phyloP scores from a whole-genome alignment of 176 grass and related monocot genomes.

The Musa troglodytarum region DNA sequence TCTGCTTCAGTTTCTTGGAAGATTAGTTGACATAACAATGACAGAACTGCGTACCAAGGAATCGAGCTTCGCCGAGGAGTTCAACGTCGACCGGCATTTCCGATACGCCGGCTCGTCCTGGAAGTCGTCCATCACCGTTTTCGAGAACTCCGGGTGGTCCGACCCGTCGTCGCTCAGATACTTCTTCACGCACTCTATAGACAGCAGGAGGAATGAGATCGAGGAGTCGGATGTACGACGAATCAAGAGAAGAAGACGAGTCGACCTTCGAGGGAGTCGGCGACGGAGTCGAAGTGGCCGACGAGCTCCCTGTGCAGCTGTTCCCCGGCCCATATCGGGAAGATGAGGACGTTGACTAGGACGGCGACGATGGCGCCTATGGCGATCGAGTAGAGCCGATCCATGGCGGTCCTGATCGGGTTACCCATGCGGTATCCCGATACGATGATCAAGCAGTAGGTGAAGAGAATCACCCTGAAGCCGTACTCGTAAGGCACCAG shows the following conservation, averaged over 20 bases:
- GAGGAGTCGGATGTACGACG: not conserved
- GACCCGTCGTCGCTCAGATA: slow-evolving; percentile 63
- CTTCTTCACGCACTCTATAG: slow-evolving; percentile 69
- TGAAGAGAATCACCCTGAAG: slow-evolving; percentile 78
- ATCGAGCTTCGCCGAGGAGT: slow-evolving; percentile 57
- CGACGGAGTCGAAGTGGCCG: slow-evolving; percentile 49
- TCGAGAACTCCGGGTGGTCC: slow-evolving; percentile 57
- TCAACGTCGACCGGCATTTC: slow-evolving; percentile 56
- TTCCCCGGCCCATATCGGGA: slow-evolving; percentile 81
- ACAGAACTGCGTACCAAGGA: slow-evolving; percentile 41
- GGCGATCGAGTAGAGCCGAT: slow-evolving; percentile 71
- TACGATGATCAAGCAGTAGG: slow-evolving; percentile 72
- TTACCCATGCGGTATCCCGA: slow-evolving; percentile 80
- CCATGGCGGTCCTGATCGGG: slow-evolving; percentile 58
- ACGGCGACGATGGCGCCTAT: slow-evolving; percentile 63
- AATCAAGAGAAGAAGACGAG: not conserved
- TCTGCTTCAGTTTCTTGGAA: not conserved
- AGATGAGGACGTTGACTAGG: slow-evolving; percentile 54
- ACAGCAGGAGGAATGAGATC: slow-evolving; percentile 10
- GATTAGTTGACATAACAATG: not conserved
- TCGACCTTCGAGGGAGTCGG: slow-evolving; percentile 75
- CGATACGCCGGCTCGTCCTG: slow-evolving; percentile 54
- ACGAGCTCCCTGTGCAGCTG: slow-evolving; percentile 77
- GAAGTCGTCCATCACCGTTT: slow-evolving; percentile 62
- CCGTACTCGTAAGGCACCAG: slow-evolving; percentile 71